Percentiles rank a stretch among this genome's conserved stretches.
phyloP scores from a whole-genome alignment of 2,329 filamentous ascomycete genomes.

The Colletotrichum lini region DNA sequence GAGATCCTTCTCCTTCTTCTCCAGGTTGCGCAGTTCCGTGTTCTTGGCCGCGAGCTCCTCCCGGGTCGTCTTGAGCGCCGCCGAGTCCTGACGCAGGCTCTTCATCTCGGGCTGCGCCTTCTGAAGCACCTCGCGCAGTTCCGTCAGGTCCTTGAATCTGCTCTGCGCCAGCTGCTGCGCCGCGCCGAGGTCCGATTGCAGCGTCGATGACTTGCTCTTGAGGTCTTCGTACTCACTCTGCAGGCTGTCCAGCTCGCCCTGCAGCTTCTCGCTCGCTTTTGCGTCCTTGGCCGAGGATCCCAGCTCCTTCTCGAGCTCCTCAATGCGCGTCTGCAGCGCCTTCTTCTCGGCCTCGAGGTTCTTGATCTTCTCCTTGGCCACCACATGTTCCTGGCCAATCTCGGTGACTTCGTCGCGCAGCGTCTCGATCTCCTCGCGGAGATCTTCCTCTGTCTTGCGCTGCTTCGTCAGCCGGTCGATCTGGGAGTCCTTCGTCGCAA shows the following conservation, averaged over 20 bases:
- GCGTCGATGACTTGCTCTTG: slow-evolving; percentile 75
- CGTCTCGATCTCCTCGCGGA: slow-evolving; percentile 88
- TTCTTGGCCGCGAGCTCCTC: slow-evolving; percentile 76
- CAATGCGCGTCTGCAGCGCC: slow-evolving; percentile 74
- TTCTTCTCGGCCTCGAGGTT: slow-evolving; percentile 78
- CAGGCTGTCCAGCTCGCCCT: slow-evolving; percentile 71
- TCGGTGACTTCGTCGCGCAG: slow-evolving; percentile 84
- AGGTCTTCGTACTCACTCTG: slow-evolving; percentile 75
- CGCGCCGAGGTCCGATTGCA: slow-evolving; percentile 88
- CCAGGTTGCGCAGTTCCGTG: slow-evolving; percentile 79
- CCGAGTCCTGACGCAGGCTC: slow-evolving; percentile 82
- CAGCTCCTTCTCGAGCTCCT: slow-evolving; percentile 80
- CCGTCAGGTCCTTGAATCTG: slow-evolving; percentile 89
- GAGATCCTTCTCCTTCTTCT: slow-evolving; percentile 86
- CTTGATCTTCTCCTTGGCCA: slow-evolving; percentile 84
- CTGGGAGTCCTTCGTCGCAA: slow-evolving; percentile 77
- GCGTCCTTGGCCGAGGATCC: slow-evolving; percentile 53
- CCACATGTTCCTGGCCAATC: slow-evolving; percentile 87
- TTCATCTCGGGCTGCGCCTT: slow-evolving; percentile 91
- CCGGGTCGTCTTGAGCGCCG: slow-evolving; percentile 79
- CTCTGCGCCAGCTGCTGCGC: slow-evolving; percentile 89
- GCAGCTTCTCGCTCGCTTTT: slow-evolving; percentile 68
- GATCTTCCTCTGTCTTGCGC: slow-evolving; percentile 81
- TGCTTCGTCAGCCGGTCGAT: slow-evolving; percentile 81
- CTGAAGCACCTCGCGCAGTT: slow-evolving; percentile 83